Evolutionary conservation across 192 early-diverging fungal species (phyloP).

Genomic region (Podila epigama): DNA sequence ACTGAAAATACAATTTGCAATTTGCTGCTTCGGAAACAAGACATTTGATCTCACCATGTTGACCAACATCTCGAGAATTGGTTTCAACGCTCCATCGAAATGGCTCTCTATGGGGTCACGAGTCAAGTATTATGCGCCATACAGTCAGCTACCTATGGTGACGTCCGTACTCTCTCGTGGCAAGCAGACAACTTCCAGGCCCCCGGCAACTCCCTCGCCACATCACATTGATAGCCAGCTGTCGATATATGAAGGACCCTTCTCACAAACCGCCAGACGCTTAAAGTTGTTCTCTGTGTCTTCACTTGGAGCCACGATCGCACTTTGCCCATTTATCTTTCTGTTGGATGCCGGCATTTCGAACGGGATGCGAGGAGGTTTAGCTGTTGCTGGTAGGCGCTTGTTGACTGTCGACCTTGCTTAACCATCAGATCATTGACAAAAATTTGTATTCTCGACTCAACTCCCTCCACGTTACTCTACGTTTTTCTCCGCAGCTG

Average conservation of each 20-base stretch:
- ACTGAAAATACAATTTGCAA: no score
- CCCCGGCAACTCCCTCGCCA: conserved; percentile 4
- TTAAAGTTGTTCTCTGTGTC: conserved; percentile 66
- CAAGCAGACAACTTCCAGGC: not conserved
- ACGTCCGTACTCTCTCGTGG: not conserved
- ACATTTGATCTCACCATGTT: no score
- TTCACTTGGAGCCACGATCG: conserved; percentile 56
- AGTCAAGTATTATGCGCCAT: conserved; percentile 12
- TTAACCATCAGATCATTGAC: no score
- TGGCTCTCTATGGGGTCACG: no score
- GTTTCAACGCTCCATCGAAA: no score
- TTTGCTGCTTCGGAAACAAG: no score
- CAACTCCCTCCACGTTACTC: no score
- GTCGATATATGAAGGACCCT: conserved; percentile 59
- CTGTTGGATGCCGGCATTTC: conserved; percentile 59
- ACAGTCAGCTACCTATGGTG: conserved; percentile 40
- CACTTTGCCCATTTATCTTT: conserved; percentile 62
- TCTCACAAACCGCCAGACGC: conserved; percentile 55
- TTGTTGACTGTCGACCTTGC: no score
- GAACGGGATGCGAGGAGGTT: conserved; percentile 50
- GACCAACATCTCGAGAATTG: no score
- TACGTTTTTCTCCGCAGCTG: conserved; percentile 26
- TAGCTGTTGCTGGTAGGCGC: conserved; percentile 56
- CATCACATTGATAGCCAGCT: conserved; percentile 31
- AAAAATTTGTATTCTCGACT: no score